These are phyloP conservation scores for Suhomyces bokatorum DNA, from an alignment of 1,139 yeast genomes.

Conservation along the genomic window DNA sequence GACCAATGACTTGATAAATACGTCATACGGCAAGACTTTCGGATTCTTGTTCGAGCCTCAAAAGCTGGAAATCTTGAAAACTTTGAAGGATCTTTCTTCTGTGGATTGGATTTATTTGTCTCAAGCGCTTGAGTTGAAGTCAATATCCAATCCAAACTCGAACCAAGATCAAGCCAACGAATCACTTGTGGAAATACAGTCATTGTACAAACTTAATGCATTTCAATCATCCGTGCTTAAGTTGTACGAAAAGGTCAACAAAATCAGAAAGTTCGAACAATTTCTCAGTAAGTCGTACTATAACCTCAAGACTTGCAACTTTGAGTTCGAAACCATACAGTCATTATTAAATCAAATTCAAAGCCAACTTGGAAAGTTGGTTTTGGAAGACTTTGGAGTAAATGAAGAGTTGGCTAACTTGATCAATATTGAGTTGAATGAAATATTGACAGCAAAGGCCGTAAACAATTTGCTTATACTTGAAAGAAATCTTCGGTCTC, in stretches of 20 bases:
- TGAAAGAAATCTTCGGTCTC: background rate
- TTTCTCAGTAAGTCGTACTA: slow-evolving; percentile 18
- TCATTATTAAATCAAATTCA: slow-evolving; percentile 37
- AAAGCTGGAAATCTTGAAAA: slow-evolving; percentile 30
- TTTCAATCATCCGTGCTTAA: slow-evolving; percentile 39
- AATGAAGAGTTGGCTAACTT: slow-evolving; percentile 35
- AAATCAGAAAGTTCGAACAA: slow-evolving; percentile 28
- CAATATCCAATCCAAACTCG: slow-evolving; percentile 13
- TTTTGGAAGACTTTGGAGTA: slow-evolving; percentile 43
- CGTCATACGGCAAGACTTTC: slow-evolving; percentile 36
- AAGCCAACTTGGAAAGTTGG: slow-evolving; percentile 39
- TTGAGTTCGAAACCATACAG: slow-evolving; percentile 18
- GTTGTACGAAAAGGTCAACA: slow-evolving; percentile 33
- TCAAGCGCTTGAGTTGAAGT: slow-evolving; percentile 48
- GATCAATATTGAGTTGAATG: slow-evolving; percentile 42
- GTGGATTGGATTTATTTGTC: slow-evolving; percentile 59
- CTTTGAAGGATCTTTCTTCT: slow-evolving; percentile 27
- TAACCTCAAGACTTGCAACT: slow-evolving; percentile 33
- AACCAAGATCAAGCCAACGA: slow-evolving; percentile 15
- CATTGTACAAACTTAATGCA: slow-evolving; percentile 37
- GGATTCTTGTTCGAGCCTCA: slow-evolving; percentile 45
- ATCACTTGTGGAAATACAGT: slow-evolving; percentile 38
- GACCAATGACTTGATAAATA: slow-evolving; percentile 18
- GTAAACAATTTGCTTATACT: background rate
- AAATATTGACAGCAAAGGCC: slow-evolving; percentile 33